Evolutionary conservation across 345 rosid species (phyloP).

Genomic region (Camelina sativa): DNA sequence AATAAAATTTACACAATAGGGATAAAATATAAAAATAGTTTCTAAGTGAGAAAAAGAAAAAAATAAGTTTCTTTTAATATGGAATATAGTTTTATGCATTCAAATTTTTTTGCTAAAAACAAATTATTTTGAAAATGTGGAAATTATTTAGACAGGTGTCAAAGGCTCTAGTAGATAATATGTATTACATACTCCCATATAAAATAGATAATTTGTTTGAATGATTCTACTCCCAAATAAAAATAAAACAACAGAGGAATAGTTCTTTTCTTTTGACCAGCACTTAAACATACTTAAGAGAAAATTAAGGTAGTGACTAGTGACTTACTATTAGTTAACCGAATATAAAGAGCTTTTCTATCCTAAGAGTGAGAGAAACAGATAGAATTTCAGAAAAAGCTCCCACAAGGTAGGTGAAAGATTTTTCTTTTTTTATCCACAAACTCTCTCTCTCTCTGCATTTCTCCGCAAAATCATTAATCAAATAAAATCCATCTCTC

Average conservation of each 20-base stretch:
- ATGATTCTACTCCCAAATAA: background rate
- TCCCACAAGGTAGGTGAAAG: conserved; percentile 32
- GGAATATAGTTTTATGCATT: too few relatives aligned
- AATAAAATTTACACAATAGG: too few relatives aligned
- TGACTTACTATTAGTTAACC: background rate
- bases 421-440: background rate
- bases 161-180: too few relatives aligned
- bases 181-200: background rate
- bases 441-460: background rate
- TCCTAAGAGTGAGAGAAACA: background rate
- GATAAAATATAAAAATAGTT: too few relatives aligned
- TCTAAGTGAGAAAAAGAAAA: too few relatives aligned
- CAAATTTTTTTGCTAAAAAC: too few relatives aligned
- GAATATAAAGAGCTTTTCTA: conserved; percentile 1
- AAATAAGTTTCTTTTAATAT: too few relatives aligned
- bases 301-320: background rate
- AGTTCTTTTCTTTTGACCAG: conserved; percentile 15
- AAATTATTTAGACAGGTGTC: too few relatives aligned
- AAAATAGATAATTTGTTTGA: background rate
- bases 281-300: background rate
- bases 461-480: background rate
- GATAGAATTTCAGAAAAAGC: background rate
- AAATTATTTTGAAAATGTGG: too few relatives aligned
- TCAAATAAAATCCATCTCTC: background rate
- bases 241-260: background rate